A percentile compares a stretch with the other conserved stretches of the same genome.
phyloP scores from a whole-genome alignment of 192 early-diverging fungal species.

The Gonapodya prolifera region DNA sequence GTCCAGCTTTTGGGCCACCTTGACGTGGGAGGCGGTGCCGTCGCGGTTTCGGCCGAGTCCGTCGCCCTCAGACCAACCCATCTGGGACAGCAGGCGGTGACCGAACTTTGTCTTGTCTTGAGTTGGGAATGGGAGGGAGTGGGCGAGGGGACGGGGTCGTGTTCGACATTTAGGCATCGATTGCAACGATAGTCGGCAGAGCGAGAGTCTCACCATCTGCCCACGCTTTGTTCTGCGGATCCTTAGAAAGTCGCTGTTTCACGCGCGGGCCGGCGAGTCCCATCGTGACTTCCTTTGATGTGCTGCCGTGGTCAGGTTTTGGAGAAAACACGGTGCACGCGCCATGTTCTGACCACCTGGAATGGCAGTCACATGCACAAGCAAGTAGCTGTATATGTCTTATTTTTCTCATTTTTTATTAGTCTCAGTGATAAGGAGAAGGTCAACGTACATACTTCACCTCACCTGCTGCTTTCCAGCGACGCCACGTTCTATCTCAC shows the following conservation, averaged over 20 bases:
- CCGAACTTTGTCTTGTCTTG: conserved; percentile 73
- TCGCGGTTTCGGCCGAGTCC: conserved; percentile 82
- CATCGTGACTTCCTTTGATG: conserved; percentile 27
- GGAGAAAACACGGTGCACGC: too few species aligned
- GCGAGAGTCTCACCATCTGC: conserved; percentile 46
- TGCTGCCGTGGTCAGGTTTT: not conserved
- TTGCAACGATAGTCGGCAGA: not conserved
- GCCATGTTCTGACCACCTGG: too few species aligned
- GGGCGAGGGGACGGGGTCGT: not conserved
- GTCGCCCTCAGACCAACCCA: conserved; percentile 92
- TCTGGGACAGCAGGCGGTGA: conserved; percentile 79
- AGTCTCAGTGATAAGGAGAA: too few species aligned
- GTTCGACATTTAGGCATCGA: not conserved
- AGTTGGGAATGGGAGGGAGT: not conserved
- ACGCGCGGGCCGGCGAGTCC: conserved; percentile 51
- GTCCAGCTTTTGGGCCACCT: conserved; percentile 74
- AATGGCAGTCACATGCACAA: too few species aligned
- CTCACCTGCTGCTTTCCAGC: too few species aligned
- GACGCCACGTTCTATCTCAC: too few species aligned
- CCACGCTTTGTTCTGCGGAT: conserved; percentile 91
- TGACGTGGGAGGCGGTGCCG: conserved; percentile 72
- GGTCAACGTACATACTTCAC: too few species aligned
- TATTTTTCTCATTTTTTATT: too few species aligned
- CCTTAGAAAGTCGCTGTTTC: conserved; percentile 69
- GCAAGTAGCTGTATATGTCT: too few species aligned